Evolutionary conservation across 2,329 filamentous ascomycete species (phyloP).

Genomic region (Penicillium sp.): DNA sequence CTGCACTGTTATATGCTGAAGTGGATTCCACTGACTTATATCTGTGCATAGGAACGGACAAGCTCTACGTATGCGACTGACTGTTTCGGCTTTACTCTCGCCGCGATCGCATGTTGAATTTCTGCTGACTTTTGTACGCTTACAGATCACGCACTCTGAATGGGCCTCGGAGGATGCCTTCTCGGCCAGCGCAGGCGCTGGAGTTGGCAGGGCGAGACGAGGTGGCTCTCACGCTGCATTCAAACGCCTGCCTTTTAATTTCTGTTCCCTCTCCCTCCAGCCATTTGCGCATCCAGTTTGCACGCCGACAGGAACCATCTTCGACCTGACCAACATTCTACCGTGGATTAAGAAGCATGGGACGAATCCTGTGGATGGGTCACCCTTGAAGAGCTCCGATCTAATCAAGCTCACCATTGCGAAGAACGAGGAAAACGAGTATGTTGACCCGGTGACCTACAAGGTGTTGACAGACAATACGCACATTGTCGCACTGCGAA

Average conservation of each 20-base stretch:
- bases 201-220: constrained; percentile 55
- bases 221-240: constrained; percentile 62
- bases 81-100: not conserved
- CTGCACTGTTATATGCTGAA: constrained; percentile 4
- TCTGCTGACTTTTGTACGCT: constrained; percentile 16
- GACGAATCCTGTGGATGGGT: constrained; percentile 85
- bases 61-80: constrained; percentile 45
- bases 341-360: constrained; percentile 92
- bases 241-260: constrained; percentile 92
- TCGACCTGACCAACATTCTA: constrained; percentile 90
- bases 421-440: constrained; percentile 86
- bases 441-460: constrained; percentile 94
- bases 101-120: constrained; percentile 14
- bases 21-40: not conserved
- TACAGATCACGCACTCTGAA: constrained; percentile 89
- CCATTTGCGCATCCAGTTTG: constrained; percentile 95
- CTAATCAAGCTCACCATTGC: constrained; percentile 88
- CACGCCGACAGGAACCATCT: constrained; percentile 80
- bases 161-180: constrained; percentile 91
- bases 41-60: constrained; percentile 45
- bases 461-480: constrained; percentile 98
- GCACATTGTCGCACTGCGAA: constrained; percentile 83
- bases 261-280: constrained; percentile 92
- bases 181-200: constrained; percentile 73
- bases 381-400: constrained; percentile 73